phyloP scores from a whole-genome alignment of 371 early-diverging fungal species.

The Amoeboaphelidium protococcarum region DNA sequence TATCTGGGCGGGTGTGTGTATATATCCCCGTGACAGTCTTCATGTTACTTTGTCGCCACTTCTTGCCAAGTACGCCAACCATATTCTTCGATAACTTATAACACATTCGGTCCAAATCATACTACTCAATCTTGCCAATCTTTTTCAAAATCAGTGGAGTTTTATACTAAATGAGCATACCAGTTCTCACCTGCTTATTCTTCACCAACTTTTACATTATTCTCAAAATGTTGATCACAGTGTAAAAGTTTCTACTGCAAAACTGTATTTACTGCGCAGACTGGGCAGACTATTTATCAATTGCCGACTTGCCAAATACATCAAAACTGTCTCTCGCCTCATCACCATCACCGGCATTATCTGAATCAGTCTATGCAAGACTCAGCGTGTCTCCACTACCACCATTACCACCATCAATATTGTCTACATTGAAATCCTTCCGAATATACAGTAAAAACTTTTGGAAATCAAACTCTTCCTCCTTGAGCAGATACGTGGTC shows the following conservation, averaged over 20 bases:
- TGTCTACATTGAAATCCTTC: no score
- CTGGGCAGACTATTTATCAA: no score
- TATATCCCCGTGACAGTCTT: not conserved
- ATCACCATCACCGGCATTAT: no score
- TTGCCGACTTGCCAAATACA: no score
- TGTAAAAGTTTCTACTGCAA: constrained; percentile 34
- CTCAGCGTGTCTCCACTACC: no score
- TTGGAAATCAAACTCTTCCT: no score
- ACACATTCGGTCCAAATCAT: not conserved
- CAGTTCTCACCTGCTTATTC: constrained; percentile 16
- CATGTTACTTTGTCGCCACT: not conserved
- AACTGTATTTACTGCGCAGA: no score
- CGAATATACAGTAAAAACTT: no score
- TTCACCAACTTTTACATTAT: constrained; percentile 56
- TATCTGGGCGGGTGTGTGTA: not conserved
- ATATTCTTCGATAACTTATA: not conserved
- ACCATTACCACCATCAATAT: no score
- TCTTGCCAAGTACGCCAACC: not conserved
- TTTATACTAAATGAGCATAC: not conserved
- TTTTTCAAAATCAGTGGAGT: not conserved
- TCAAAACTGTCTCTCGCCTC: no score
- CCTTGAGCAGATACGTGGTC: not conserved
- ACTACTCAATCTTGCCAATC: not conserved
- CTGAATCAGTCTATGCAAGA: no score
- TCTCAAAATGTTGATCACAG: constrained; percentile 39